phyloP scores from a whole-genome alignment of 2,329 filamentous ascomycete genomes.

The Arthrobotrys sinensis region DNA sequence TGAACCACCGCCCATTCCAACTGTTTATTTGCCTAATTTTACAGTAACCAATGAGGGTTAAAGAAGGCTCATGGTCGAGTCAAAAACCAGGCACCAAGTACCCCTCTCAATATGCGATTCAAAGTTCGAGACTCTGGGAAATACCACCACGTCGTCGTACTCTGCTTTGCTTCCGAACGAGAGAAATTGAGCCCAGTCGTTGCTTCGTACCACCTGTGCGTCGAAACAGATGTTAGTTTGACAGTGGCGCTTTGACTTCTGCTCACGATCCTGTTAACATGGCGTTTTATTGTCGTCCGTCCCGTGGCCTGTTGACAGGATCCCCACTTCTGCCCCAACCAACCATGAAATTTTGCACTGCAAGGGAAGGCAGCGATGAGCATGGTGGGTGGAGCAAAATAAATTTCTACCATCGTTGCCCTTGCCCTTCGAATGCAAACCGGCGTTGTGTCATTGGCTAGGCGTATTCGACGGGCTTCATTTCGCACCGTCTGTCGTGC shows the following conservation, averaged over 20 bases:
- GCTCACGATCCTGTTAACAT: constrained; percentile 47
- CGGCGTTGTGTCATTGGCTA: constrained; percentile 37
- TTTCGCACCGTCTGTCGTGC: constrained; percentile 26
- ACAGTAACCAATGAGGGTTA: constrained; percentile 14
- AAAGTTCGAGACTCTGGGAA: constrained; percentile 41
- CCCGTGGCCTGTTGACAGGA: constrained; percentile 33
- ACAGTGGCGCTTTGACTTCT: constrained; percentile 43
- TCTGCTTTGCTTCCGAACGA: constrained; percentile 4
- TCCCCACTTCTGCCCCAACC: constrained; percentile 19
- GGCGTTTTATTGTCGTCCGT: constrained; percentile 45
- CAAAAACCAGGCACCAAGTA: constrained; percentile 34
- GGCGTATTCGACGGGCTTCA: constrained; percentile 3
- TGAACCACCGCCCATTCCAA: constrained; percentile 14
- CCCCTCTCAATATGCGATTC: constrained; percentile 18
- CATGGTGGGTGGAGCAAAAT: constrained; percentile 23
- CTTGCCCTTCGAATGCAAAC: constrained; percentile 45
- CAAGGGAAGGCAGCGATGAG: constrained; percentile 45
- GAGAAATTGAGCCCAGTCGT: constrained; percentile 32
- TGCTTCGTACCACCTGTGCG: constrained; percentile 33
- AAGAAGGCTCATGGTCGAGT: constrained; percentile 5
- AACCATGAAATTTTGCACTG: constrained; percentile 49
- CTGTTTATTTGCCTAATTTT: constrained; percentile 17
- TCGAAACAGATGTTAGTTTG: constrained; percentile 47
- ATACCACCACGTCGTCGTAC: constrained; percentile 3
- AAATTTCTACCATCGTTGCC: constrained; percentile 22